Base-by-base conservation (phyloP, 805 yeast genomes). In the Lipomyces yamadae region DNA sequence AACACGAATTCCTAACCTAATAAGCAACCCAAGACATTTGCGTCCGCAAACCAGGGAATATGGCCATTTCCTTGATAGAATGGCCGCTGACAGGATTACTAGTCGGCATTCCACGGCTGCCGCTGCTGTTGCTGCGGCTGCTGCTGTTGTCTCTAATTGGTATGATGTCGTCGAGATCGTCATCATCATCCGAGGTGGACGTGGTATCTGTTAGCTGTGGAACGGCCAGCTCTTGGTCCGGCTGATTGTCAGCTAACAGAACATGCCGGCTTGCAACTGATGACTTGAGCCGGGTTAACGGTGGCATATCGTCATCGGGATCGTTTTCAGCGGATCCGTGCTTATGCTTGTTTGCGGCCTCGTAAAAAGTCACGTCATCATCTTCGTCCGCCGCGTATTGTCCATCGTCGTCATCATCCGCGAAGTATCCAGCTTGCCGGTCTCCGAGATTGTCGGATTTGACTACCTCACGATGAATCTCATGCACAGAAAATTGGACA, bases 321-420 rank as follows among this genome's bases (percentile, higher is more conserved):
- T 58, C 59, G 34, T 30, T 24, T 39, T 53, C 65, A 24, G 29
- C 2, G 34, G 8, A 32, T 52, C 24, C 18, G 56, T n/a, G 45
- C 29, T 52, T 59, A 35, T 64, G 64, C 59, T 52, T 42, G 59
- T 60, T 64, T n/a, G 67, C 67, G 35, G 45, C 59, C 15, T 35
- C 33, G 34, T 57, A 57, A 33, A 57, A 57, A 29, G 60, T 33
- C 37, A 33, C 4, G 35, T 57, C 33, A 24, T 57, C 60, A 29
- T 57, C 60, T 13, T 54, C 60, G n/a, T 56, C 59, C 7, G 56
- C 37, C 2, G 56, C 37, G 29, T 39, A 35, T 11, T 55, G 24
- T 24, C 24, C 59, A 8, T 37, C 45, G 53, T 55, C 60, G 33
- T 39, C 56, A n/a, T 52, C 32, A 0, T 35, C 58, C 34, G 54